These are phyloP conservation scores for Triglochin maritima DNA, from an alignment of 106 monocot genomes.

Conservation along the genomic window DNA sequence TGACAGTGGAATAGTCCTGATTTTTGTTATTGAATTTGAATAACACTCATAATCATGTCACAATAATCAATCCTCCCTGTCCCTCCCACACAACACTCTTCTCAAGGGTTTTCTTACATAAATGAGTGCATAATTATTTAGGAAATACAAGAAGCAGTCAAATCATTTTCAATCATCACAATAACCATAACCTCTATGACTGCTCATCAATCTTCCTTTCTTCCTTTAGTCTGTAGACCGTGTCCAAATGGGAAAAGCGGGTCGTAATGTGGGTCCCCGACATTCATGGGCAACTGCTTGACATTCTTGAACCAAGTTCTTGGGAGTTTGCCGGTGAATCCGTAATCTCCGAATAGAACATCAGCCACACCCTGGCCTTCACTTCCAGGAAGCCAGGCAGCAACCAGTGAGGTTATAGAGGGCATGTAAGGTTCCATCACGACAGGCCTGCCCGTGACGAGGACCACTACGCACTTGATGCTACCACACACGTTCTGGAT, in stretches of 20 bases:
- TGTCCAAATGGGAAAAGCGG: slow-evolving; percentile 11
- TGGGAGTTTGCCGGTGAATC: slow-evolving; percentile 11
- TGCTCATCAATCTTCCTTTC: neutral
- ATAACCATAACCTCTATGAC: too few species aligned
- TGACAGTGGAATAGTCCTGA: too few species aligned
- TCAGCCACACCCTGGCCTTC: slow-evolving; percentile 15
- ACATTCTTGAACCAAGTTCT: slow-evolving; percentile 9
- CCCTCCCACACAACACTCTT: too few species aligned
- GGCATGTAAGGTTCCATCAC: slow-evolving; percentile 1
- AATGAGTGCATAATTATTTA: too few species aligned
- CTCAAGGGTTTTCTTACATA: too few species aligned
- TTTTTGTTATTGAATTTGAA: too few species aligned
- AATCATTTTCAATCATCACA: neutral
- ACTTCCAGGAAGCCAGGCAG: slow-evolving; percentile 15
- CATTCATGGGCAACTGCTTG: slow-evolving; percentile 14
- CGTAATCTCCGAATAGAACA: slow-evolving; percentile 12
- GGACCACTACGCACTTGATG: slow-evolving; percentile 11
- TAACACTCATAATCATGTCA: too few species aligned
- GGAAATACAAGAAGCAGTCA: neutral
- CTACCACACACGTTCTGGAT: slow-evolving; percentile 27
- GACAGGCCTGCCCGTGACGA: slow-evolving; percentile 13
- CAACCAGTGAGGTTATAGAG: slow-evolving; percentile 5
- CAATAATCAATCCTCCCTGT: too few species aligned
- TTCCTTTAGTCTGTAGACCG: neutral
- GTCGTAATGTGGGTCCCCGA: slow-evolving; percentile 8